Percentiles rank a stretch among this genome's conserved stretches.
These are phyloP conservation scores for Rhododendron kiyosumense DNA, from an alignment of 148 eudicot species.

Conservation along the genomic window DNA sequence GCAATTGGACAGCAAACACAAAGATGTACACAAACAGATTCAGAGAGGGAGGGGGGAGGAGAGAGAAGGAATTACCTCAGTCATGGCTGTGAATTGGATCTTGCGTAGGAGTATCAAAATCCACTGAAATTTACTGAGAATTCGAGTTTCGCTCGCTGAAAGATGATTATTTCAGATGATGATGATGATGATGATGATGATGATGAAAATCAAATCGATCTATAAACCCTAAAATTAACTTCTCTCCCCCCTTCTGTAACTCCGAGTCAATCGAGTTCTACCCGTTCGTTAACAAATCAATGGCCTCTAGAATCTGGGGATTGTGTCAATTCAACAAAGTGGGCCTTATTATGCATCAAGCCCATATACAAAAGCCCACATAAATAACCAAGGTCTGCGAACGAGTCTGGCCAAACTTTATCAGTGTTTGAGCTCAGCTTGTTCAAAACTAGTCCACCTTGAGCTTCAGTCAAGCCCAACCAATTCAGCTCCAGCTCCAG, in stretches of 20 bases:
- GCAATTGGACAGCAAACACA: not conserved
- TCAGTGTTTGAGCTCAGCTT: not conserved
- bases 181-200: not conserved
- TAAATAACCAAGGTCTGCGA: not conserved
- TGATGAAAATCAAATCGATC: not conserved
- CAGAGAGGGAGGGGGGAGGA: not conserved
- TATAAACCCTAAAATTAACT: not conserved
- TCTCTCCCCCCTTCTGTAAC: not conserved
- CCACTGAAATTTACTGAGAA: not conserved
- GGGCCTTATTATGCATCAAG: not conserved
- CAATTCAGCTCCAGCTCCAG: not conserved
- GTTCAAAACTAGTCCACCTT: not conserved
- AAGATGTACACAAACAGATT: not conserved
- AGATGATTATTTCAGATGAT: not conserved
- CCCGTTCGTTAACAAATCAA: not conserved
- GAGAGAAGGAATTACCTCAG: conserved; percentile 9
- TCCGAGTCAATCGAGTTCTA: not conserved
- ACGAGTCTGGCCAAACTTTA: not conserved
- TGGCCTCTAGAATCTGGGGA: not conserved
- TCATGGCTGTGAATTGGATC: conserved; percentile 16
- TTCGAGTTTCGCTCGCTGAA: not conserved
- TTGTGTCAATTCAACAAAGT: not conserved
- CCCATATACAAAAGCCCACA: not conserved
- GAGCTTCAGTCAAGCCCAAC: not conserved
- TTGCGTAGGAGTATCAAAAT: not conserved